Evolutionary conservation across 73 alveolate genomes (phyloP).

Genomic region (Halteria grandinella): DNA sequence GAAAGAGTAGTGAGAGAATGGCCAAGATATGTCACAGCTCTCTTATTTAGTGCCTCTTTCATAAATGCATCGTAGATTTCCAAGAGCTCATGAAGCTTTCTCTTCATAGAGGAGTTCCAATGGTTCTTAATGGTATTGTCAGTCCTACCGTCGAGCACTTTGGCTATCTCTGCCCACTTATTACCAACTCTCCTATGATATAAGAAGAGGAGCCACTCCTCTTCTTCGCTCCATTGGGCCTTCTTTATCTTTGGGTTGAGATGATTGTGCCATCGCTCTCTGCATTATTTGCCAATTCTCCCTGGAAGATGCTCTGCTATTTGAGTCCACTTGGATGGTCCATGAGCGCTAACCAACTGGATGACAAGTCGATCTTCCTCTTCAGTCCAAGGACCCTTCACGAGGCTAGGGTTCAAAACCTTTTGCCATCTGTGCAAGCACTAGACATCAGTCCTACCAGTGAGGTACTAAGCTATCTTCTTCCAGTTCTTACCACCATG

Average conservation of each 20-base stretch:
- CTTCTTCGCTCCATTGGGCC: slow-evolving; percentile 94
- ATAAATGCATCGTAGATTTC: not conserved
- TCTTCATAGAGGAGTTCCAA: slow-evolving; percentile 92
- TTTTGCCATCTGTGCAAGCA: slow-evolving; percentile 90
- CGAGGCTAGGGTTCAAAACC: slow-evolving; percentile 83
- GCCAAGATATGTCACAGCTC: slow-evolving; percentile 9
- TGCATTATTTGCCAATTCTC: slow-evolving; percentile 95
- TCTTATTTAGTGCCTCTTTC: not conserved
- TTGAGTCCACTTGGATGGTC: slow-evolving; percentile 95
- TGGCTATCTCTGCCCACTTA: slow-evolving; percentile 93
- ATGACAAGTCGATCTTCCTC: slow-evolving; percentile 91
- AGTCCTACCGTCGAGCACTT: slow-evolving; percentile 86
- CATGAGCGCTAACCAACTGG: slow-evolving; percentile 88
- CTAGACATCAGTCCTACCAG: slow-evolving; percentile 83
- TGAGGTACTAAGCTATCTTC: slow-evolving; percentile 74
- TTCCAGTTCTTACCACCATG: slow-evolving; percentile 88
- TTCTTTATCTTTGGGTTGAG: slow-evolving; percentile 91
- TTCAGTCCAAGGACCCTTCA: slow-evolving; percentile 96
- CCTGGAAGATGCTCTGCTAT: slow-evolving; percentile 97
- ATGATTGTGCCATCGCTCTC: slow-evolving; percentile 98
- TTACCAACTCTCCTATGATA: slow-evolving; percentile 90
- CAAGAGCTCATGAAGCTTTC: slow-evolving; percentile 51
- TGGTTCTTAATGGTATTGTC: slow-evolving; percentile 95
- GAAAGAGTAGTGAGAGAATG: not conserved
- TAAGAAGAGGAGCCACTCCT: slow-evolving; percentile 88